These are phyloP conservation scores for Serendipita sp. DNA, from an alignment of 768 basidiomycete species.

Conservation along the genomic window DNA sequence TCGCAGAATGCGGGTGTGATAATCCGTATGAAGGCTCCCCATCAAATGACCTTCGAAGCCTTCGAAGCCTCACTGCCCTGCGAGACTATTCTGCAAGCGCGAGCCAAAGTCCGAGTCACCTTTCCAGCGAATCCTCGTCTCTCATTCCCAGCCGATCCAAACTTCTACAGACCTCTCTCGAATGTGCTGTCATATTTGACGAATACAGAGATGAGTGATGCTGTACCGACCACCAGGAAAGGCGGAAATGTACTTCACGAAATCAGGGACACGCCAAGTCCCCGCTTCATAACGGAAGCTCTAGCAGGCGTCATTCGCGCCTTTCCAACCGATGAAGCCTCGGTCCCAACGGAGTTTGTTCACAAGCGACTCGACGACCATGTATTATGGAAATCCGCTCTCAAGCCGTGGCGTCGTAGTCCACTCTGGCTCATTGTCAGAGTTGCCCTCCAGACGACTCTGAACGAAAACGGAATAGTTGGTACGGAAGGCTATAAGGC, in stretches of 20 bases:
- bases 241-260: constrained; percentile 18
- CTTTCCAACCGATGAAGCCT: constrained; percentile 14
- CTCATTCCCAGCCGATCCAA: constrained; percentile 21
- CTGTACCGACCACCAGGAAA: constrained; percentile 24
- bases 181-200: constrained; percentile 26
- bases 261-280: constrained; percentile 26
- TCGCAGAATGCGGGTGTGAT: constrained; percentile 36
- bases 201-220: constrained; percentile 20
- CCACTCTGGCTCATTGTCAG: constrained; percentile 36
- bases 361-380: constrained; percentile 34
- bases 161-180: constrained; percentile 20
- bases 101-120: constrained; percentile 29
- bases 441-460: constrained; percentile 25
- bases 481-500: constrained; percentile 25
- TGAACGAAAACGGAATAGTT: constrained; percentile 10
- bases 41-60: constrained; percentile 25
- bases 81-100: constrained; percentile 22
- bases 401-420: constrained; percentile 34
- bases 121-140: constrained; percentile 32
- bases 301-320: constrained; percentile 32
- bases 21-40: not conserved
- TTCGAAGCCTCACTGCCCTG: constrained; percentile 32
- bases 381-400: constrained; percentile 26
- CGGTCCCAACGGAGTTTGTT: constrained; percentile 12
- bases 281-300: constrained; percentile 34